Percentiles rank a stretch among this genome's conserved stretches.
phyloP scores from a whole-genome alignment of 345 rosid genomes.

The Rhodamnia argentea region DNA sequence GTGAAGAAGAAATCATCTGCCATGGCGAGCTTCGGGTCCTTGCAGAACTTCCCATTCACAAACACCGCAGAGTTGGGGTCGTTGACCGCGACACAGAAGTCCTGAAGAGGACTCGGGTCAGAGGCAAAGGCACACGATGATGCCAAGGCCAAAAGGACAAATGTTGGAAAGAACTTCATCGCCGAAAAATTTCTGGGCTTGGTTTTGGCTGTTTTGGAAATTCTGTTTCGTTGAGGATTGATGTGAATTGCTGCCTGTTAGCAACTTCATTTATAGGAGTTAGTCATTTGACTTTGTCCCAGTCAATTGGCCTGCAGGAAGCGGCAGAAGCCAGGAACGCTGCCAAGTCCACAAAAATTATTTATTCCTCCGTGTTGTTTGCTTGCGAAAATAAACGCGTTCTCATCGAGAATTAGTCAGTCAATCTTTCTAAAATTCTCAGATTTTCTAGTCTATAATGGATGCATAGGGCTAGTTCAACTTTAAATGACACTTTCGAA shows the following conservation, averaged over 20 bases:
- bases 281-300: no score
- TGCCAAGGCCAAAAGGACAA: neutral
- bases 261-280: no score
- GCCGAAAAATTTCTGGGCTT: neutral
- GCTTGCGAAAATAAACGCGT: neutral
- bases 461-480: neutral
- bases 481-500: neutral
- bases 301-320: no score
- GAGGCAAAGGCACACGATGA: neutral
- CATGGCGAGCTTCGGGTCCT: neutral
- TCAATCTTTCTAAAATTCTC: neutral
- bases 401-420: neutral
- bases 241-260: neutral
- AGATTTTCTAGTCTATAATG: neutral
- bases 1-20: neutral
- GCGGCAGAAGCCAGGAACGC: neutral
- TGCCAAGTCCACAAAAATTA: neutral
- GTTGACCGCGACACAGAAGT: neutral
- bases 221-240: neutral
- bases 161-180: neutral
- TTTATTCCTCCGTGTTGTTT: neutral
- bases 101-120: neutral
- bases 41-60: neutral
- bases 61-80: neutral
- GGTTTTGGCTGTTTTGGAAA: neutral